Evolutionary conservation across 2,329 filamentous ascomycete genomes (phyloP).

Genomic region (Colletotrichum graminicola): DNA sequence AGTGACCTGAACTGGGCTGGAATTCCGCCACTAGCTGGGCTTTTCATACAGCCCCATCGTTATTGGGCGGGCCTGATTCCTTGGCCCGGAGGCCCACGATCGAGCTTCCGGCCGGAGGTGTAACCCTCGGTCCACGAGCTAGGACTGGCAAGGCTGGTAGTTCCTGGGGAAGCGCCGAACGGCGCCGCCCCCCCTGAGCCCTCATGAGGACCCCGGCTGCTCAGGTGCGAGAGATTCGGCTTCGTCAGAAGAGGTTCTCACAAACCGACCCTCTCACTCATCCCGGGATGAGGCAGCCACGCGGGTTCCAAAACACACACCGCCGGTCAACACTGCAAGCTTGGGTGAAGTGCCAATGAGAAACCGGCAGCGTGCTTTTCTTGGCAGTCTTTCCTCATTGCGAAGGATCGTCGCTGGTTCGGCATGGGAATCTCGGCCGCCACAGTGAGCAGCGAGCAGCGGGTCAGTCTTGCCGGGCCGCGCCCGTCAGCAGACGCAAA

Average conservation of each 20-base stretch:
- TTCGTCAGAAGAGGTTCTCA: neutral
- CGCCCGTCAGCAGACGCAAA: neutral
- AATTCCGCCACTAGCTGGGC: neutral
- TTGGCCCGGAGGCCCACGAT: neutral
- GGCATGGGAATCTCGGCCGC: neutral
- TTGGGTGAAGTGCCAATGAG: too few species aligned
- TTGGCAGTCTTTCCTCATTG: neutral
- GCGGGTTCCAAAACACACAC: too few species aligned
- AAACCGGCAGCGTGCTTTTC: too few species aligned
- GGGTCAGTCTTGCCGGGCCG: neutral
- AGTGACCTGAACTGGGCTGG: neutral
- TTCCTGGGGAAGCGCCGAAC: neutral
- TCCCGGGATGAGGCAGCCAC: neutral
- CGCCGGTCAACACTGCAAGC: too few species aligned
- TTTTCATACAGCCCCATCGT: neutral
- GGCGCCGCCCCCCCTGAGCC: neutral
- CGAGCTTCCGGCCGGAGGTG: neutral
- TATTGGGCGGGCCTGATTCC: neutral
- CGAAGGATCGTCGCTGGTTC: neutral
- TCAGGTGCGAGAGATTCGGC: neutral
- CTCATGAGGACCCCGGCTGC: neutral
- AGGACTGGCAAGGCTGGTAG: constrained; percentile 1
- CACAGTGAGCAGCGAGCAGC: neutral
- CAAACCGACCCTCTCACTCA: neutral
- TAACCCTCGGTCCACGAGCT: neutral